A percentile compares a stretch with the other conserved stretches of the same genome.
Evolutionary conservation across 345 rosid species (phyloP).

Genomic region (Euphorbia lathyris): DNA sequence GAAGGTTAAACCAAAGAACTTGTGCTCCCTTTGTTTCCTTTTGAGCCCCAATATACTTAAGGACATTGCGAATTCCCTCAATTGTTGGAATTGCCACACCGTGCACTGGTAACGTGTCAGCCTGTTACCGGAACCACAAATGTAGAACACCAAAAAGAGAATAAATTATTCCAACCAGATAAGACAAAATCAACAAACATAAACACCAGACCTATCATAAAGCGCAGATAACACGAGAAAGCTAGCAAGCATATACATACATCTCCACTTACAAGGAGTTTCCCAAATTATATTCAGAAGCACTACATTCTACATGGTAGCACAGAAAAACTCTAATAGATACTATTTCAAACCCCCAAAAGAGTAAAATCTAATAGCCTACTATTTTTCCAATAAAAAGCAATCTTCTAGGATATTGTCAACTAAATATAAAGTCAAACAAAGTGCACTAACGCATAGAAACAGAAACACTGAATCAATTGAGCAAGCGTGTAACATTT

Average conservation of each 20-base stretch:
- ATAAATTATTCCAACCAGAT: not conserved
- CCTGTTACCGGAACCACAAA: slow-evolving; percentile 42
- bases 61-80: slow-evolving; percentile 83
- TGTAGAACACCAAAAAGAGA: slow-evolving; percentile 4
- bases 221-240: not conserved
- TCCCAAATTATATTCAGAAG: not conserved
- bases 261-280: not conserved
- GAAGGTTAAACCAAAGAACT: slow-evolving; percentile 91
- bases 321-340: not conserved
- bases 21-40: slow-evolving; percentile 52
- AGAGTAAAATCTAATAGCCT: not conserved
- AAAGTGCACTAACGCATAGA: not conserved
- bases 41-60: slow-evolving; percentile 71
- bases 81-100: slow-evolving; percentile 93
- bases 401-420: not conserved
- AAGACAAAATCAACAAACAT: not conserved
- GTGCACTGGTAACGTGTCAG: slow-evolving; percentile 70
- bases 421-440: not conserved
- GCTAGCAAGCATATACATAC: not conserved
- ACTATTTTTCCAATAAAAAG: not conserved
- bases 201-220: not conserved
- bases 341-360: not conserved
- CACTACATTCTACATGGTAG: not conserved
- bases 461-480: not conserved
- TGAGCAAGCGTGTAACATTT: not conserved